These are phyloP conservation scores for Leptographium radiaticola DNA, from an alignment of 2,329 filamentous ascomycete species.

Conservation along the genomic window DNA sequence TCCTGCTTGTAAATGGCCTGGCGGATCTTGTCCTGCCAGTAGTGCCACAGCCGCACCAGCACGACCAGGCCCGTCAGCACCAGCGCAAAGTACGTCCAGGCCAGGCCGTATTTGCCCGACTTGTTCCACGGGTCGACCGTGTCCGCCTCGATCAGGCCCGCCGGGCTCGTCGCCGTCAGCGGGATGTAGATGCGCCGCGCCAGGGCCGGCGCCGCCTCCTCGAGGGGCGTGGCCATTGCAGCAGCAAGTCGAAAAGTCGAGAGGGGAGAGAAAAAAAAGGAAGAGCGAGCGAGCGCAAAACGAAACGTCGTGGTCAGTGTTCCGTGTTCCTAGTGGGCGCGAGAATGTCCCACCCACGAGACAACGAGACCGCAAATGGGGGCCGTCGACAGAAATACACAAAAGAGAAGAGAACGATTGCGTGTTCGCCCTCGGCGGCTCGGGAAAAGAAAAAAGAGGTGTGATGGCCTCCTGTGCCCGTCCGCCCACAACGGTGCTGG, in stretches of 20 bases:
- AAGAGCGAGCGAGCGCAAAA: background rate
- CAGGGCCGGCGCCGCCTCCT: constrained; percentile 17
- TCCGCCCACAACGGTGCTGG: background rate
- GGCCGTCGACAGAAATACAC: no score
- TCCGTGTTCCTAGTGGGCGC: no score
- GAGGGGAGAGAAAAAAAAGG: background rate
- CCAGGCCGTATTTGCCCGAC: constrained; percentile 73
- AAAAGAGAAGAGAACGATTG: background rate
- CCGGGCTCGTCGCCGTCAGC: constrained; percentile 43
- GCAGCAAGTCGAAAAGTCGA: no score
- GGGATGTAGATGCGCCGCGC: constrained; percentile 47
- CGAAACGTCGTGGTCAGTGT: no score
- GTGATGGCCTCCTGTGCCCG: background rate
- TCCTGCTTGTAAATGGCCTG: constrained; percentile 81
- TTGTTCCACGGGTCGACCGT: constrained; percentile 66
- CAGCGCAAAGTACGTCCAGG: constrained; percentile 80
- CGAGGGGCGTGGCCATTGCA: background rate
- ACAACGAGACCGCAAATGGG: no score
- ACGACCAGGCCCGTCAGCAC: constrained; percentile 55
- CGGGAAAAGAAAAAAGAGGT: background rate
- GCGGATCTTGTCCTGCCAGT: constrained; percentile 86
- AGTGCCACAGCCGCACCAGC: constrained; percentile 66
- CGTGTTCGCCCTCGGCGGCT: background rate
- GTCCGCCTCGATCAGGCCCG: constrained; percentile 48
- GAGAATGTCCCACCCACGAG: no score